phyloP scores from a whole-genome alignment of 2,329 filamentous ascomycete species.

The Hypoxylon sp. region DNA sequence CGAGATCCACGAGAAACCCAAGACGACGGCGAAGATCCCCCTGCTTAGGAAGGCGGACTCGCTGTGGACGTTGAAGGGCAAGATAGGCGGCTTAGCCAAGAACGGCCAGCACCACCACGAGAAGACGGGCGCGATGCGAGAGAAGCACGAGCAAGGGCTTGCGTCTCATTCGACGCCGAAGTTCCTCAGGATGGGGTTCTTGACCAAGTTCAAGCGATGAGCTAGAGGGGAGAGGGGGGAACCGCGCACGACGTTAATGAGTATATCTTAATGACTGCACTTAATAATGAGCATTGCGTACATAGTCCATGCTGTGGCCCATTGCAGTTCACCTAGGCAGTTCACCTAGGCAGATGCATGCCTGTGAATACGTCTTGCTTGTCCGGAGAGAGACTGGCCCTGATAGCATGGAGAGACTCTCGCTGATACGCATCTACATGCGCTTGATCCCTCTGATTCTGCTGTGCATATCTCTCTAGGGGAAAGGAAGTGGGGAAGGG shows the following conservation, averaged over 20 bases:
- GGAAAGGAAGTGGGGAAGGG: too few species aligned
- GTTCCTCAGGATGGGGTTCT: conserved; percentile 56
- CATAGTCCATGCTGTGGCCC: background rate
- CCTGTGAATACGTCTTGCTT: too few species aligned
- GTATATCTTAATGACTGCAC: conserved; percentile 9
- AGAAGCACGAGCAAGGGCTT: conserved; percentile 27
- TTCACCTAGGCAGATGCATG: too few species aligned
- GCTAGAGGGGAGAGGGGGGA: background rate
- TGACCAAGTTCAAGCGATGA: conserved; percentile 59
- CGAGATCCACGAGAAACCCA: conserved; percentile 53
- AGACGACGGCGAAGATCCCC: conserved; percentile 39
- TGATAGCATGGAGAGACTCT: too few species aligned
- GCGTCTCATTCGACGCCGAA: conserved; percentile 44
- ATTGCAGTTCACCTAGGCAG: too few species aligned
- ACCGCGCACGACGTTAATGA: background rate
- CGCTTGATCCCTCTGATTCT: too few species aligned
- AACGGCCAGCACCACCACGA: conserved; percentile 29
- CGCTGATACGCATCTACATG: too few species aligned
- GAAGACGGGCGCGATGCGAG: conserved; percentile 34
- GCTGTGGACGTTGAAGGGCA: conserved; percentile 62
- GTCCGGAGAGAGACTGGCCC: too few species aligned
- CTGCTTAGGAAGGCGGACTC: conserved; percentile 61
- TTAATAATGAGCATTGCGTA: conserved; percentile 1
- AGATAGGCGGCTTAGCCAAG: conserved; percentile 53
- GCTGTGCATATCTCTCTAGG: too few species aligned